phyloP scores from a whole-genome alignment of 2,329 filamentous ascomycete genomes.

The Penicillium psychrosexuale region DNA sequence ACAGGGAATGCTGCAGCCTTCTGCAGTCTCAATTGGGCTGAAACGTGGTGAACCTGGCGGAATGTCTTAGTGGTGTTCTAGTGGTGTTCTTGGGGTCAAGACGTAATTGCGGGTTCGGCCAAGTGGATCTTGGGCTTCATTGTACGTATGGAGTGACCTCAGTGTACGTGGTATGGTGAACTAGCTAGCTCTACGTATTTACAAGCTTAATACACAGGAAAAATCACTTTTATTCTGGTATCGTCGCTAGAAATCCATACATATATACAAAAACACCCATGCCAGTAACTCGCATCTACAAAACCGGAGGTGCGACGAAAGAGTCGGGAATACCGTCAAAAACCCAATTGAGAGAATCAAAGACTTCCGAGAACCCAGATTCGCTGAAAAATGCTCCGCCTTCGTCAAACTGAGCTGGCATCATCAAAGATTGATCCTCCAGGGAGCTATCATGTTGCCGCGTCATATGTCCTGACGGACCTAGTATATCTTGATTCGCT shows the following conservation, averaged over 20 bases:
- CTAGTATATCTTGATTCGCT: conserved; percentile 39
- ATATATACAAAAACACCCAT: background rate
- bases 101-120: conserved; percentile 4
- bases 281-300: conserved; percentile 18
- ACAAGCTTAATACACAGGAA: background rate
- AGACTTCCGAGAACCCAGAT: conserved; percentile 66
- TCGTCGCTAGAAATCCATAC: conserved; percentile 12
- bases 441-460: conserved; percentile 32
- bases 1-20: conserved; percentile 5
- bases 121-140: background rate
- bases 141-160: background rate
- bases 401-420: conserved; percentile 37
- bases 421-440: conserved; percentile 32
- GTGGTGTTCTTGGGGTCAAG: background rate
- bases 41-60: background rate
- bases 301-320: conserved; percentile 36
- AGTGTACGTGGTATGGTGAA: background rate
- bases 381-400: conserved; percentile 38
- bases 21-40: background rate
- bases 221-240: conserved; percentile 13
- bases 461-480: conserved; percentile 24
- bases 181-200: background rate
- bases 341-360: conserved; percentile 90
- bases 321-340: conserved; percentile 76
- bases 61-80: background rate